phyloP scores from a whole-genome alignment of 2,329 filamentous ascomycete species.

The Tolypocladium amazonense region DNA sequence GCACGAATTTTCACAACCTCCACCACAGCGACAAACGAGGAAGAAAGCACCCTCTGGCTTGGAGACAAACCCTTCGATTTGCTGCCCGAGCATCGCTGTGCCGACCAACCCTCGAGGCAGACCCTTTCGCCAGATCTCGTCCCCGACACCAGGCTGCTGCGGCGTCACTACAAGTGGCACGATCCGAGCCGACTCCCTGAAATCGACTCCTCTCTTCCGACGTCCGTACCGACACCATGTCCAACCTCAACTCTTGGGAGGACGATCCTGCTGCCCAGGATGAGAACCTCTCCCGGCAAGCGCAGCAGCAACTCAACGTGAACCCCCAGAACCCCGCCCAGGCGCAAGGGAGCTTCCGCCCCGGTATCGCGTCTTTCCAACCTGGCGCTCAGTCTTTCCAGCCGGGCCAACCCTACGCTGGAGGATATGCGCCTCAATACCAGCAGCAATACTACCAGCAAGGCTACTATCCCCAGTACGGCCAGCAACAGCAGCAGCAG shows the following conservation, averaged over 20 bases:
- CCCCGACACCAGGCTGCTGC: neutral
- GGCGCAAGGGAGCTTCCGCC: constrained; percentile 36
- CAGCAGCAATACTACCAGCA: constrained; percentile 44
- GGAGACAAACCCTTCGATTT: constrained; percentile 1
- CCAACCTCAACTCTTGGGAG: constrained; percentile 91
- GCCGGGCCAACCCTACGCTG: constrained; percentile 58
- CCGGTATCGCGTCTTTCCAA: constrained; percentile 55
- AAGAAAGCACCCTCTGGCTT: constrained; percentile 6
- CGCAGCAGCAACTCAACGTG: constrained; percentile 65
- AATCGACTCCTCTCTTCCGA: neutral
- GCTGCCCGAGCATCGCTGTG: constrained; percentile 1
- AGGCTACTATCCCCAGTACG: constrained; percentile 51
- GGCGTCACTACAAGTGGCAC: neutral
- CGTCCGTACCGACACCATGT: constrained; percentile 45
- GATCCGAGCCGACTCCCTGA: neutral
- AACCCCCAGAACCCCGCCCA: constrained; percentile 40
- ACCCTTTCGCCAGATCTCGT: neutral
- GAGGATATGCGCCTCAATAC: constrained; percentile 45
- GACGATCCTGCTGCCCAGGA: constrained; percentile 73
- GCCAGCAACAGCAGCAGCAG: constrained; percentile 41
- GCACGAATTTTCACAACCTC: constrained; percentile 28
- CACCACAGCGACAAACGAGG: constrained; percentile 11
- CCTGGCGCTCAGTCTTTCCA: constrained; percentile 62
- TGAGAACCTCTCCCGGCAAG: constrained; percentile 66
- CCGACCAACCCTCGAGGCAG: neutral